A percentile compares a stretch with the other conserved stretches of the same genome.
These are phyloP conservation scores for Metschnikowia matae DNA, from an alignment of 805 yeast species.

Conservation along the genomic window DNA sequence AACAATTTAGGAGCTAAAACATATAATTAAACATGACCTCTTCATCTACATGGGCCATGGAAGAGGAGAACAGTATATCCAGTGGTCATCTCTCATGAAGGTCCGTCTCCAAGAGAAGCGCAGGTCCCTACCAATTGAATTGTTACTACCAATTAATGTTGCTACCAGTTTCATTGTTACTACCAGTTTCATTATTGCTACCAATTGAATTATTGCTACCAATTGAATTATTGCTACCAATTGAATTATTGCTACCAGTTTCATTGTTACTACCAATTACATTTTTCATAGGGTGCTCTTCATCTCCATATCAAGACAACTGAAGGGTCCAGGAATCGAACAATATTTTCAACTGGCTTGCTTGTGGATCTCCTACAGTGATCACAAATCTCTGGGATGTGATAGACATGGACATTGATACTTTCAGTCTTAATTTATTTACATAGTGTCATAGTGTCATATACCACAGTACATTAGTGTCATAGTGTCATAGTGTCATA, in stretches of 20 bases:
- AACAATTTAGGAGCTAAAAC: too few relatives aligned
- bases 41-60: constrained; percentile 92
- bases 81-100: constrained; percentile 45
- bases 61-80: constrained; percentile 84
- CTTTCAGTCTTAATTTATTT: constrained; percentile 60
- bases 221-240: too few relatives aligned
- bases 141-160: too few relatives aligned
- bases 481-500: too few relatives aligned
- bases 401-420: constrained; percentile 91
- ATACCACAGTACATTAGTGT: too few relatives aligned
- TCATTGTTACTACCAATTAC: too few relatives aligned
- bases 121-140: constrained; percentile 50
- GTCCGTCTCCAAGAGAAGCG: constrained; percentile 24
- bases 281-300: constrained; percentile 84
- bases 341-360: constrained; percentile 67
- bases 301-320: constrained; percentile 58
- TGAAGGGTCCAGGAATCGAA: constrained; percentile 74
- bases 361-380: constrained; percentile 79
- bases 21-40: constrained; percentile 38
- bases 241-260: too few relatives aligned
- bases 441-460: too few relatives aligned
- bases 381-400: constrained; percentile 94
- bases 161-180: too few relatives aligned
- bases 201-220: too few relatives aligned
- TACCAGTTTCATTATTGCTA: too few relatives aligned